A percentile compares a stretch with the other conserved stretches of the same genome.
Evolutionary conservation across 108 stramenopile genomes (phyloP).

Genomic region (Cylindrotheca fusiformis): DNA sequence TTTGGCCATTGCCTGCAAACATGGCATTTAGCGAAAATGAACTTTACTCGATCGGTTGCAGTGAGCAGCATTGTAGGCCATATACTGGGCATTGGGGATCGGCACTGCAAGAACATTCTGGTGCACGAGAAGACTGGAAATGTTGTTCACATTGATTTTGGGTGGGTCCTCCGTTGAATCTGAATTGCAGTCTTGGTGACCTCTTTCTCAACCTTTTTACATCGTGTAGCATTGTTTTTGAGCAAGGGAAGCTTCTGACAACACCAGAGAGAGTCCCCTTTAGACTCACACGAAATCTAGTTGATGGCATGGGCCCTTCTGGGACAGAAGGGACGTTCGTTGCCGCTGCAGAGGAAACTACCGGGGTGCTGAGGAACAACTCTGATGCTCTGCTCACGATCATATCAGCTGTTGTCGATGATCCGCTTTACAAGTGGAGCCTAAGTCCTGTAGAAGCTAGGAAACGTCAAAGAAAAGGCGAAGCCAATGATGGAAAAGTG

Average conservation of each 20-base stretch:
- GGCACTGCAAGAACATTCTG: constrained; percentile 95
- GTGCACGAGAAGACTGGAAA: constrained; percentile 87
- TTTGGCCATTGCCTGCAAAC: constrained; percentile 78
- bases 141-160: constrained; percentile 99
- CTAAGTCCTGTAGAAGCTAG: constrained; percentile 72
- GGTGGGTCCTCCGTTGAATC: too few species aligned
- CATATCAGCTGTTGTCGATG: constrained; percentile 90
- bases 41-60: constrained; percentile 92
- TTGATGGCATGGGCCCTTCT: constrained; percentile 95
- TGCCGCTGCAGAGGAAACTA: constrained; percentile 72
- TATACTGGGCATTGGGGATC: constrained; percentile 98
- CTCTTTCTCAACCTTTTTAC: too few species aligned
- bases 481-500: constrained; percentile 17
- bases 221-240: constrained; percentile 88
- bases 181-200: too few species aligned
- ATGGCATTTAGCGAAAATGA: constrained; percentile 85
- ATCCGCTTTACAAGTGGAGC: constrained; percentile 94
- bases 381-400: constrained; percentile 84
- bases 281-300: constrained; percentile 93
- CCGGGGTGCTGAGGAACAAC: constrained; percentile 80
- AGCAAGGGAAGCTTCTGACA: constrained; percentile 88
- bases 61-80: constrained; percentile 96
- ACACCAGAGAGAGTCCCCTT: constrained; percentile 97
- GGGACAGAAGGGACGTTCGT: constrained; percentile 92
- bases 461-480: constrained; percentile 36